Base-by-base conservation (phyloP, 2,329 filamentous ascomycete species). In the Epichloe typhina region DNA sequence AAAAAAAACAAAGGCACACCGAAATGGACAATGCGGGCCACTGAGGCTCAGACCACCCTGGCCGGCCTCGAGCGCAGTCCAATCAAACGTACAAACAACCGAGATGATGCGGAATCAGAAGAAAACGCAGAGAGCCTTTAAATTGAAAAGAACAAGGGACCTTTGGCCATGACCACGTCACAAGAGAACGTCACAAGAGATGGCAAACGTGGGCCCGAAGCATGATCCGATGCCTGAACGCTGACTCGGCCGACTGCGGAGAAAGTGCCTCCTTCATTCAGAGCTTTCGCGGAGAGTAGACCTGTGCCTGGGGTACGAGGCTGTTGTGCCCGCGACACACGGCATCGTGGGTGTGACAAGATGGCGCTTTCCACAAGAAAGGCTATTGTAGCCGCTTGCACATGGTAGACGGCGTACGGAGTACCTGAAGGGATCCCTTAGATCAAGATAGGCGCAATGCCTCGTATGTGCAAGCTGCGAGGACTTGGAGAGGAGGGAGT, bases 31-130 rank as follows among this genome's bases (percentile, higher is more conserved):
- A 19, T 50, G 47, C 47, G 39, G 47, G 47, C 31, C 40, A 12
- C 36, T 35, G 26, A 26, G 35, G 41, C 42, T 46, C 37, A 45
- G 41, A 21, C 35, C 46, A 41, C 38, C 42, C 26, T 41, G 26
- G 43, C 42, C 21, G 42, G 21, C 46, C 23, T 37, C 17, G 3
- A 33, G 19, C 17, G 12, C 21, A 36, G 47, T 36, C 51, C 51
- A 50, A 53, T 53, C 44, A 53, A 31, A 33, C n/a, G 9, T 21
- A 31, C 33, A 33, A 45, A 35, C 48, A 50, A 33, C 49, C 44
- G 49, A 45, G 47, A 49, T 40, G 38, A 49, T 19, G 26, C 35
- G 46, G 23, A 41, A 41, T 48, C 13, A 0, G n/a, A 37, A 38
- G 15, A 23, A 36, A 46, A 35, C 13, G 36, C 26, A 40, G 19